Conservation (phyloP, 495 filamentous ascomycete species). For the Immersiella caudata region DNA sequence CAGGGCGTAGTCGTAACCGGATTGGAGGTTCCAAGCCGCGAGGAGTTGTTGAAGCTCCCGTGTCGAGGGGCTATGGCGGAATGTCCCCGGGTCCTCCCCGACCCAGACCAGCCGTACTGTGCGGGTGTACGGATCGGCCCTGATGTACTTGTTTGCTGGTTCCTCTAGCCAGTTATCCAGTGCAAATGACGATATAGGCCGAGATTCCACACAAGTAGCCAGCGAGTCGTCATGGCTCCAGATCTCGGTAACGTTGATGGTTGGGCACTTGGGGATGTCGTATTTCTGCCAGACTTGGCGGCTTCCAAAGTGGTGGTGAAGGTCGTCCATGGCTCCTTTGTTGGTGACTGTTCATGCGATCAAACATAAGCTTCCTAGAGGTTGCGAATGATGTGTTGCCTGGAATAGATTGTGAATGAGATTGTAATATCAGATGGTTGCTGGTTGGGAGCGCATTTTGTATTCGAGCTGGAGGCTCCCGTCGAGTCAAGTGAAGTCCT, state of each 20-base stretch:
- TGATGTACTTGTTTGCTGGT: constrained; percentile 19
- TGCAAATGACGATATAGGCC: constrained; percentile 13
- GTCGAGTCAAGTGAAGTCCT: constrained; percentile 14
- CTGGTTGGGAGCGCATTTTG: not conserved
- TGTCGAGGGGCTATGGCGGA: constrained; percentile 24
- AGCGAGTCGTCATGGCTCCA: constrained; percentile 21
- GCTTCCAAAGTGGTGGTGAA: constrained; percentile 29
- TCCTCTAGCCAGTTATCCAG: constrained; percentile 35
- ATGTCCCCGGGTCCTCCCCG: constrained; percentile 15
- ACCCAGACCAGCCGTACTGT: constrained; percentile 29
- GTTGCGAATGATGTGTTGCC: not conserved
- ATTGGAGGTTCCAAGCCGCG: constrained; percentile 21
- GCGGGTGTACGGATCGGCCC: constrained; percentile 12
- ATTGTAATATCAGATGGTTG: not conserved
- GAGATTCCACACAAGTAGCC: constrained; percentile 11
- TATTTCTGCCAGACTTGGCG: constrained; percentile 29
- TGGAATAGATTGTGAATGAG: not conserved
- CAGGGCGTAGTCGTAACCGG: constrained; percentile 28
- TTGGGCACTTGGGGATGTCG: constrained; percentile 25
- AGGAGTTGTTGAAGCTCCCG: constrained; percentile 19
- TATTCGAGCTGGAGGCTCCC: not conserved
- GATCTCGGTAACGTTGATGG: constrained; percentile 31
- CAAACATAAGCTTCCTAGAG: not conserved
- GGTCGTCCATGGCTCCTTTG: constrained; percentile 24
- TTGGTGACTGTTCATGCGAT: not conserved